Evolutionary conservation across 1,139 yeast genomes (phyloP).

Genomic region (Saccharomyces hybrid): DNA sequence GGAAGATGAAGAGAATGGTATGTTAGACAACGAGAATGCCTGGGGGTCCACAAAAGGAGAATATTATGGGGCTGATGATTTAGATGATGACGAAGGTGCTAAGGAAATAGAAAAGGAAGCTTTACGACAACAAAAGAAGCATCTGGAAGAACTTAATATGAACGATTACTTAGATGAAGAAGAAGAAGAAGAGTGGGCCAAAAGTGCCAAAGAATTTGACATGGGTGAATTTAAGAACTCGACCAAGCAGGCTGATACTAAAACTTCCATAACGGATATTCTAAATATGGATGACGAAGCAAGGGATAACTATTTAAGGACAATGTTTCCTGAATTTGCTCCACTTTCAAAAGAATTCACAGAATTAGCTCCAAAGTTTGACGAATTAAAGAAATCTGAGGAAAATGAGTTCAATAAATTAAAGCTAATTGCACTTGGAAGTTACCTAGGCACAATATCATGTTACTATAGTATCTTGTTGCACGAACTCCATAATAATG

Average conservation of each 20-base stretch:
- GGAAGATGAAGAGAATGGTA: slow-evolving; percentile 40
- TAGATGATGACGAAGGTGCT: slow-evolving; percentile 70
- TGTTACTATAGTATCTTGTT: slow-evolving; percentile 69
- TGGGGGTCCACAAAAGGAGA: slow-evolving; percentile 77
- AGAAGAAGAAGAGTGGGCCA: slow-evolving; percentile 63
- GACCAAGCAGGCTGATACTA: slow-evolving; percentile 32
- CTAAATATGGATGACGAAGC: slow-evolving; percentile 35
- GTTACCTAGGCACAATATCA: slow-evolving; percentile 67
- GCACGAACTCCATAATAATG: slow-evolving; percentile 44
- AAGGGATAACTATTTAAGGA: slow-evolving; percentile 42
- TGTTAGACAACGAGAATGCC: slow-evolving; percentile 49
- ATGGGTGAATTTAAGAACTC: slow-evolving; percentile 33
- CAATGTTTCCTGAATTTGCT: slow-evolving; percentile 75
- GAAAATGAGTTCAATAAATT: slow-evolving; percentile 37
- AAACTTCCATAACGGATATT: slow-evolving; percentile 26
- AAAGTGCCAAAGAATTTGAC: slow-evolving; percentile 36
- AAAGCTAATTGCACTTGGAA: slow-evolving; percentile 60
- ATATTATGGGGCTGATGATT: slow-evolving; percentile 77
- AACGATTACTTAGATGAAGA: slow-evolving; percentile 83
- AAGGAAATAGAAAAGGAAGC: slow-evolving; percentile 85
- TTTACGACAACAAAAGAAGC: slow-evolving; percentile 75
- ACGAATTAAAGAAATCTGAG: slow-evolving; percentile 28
- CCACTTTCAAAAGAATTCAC: slow-evolving; percentile 66
- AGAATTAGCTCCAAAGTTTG: slow-evolving; percentile 40
- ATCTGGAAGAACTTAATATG: slow-evolving; percentile 68